phyloP scores from a whole-genome alignment of 2,329 filamentous ascomycete species.

The Thermomyces lanuginosus region DNA sequence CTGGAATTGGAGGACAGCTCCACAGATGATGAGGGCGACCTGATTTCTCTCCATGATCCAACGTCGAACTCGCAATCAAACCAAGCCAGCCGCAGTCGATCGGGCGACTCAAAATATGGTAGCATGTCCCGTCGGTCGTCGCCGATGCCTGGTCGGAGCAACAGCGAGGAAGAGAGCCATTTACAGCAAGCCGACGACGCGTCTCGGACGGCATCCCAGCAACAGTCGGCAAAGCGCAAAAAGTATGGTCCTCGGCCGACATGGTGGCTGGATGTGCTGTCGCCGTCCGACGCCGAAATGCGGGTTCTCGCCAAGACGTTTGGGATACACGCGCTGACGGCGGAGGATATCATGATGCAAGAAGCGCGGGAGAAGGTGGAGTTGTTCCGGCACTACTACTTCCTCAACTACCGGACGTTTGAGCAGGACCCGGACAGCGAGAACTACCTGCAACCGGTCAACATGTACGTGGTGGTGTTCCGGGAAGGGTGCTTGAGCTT shows the following conservation, averaged over 20 bases:
- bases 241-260: constrained; percentile 69
- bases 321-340: constrained; percentile 85
- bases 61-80: constrained; percentile 2
- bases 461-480: constrained; percentile 96
- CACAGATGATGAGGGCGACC: constrained; percentile 38
- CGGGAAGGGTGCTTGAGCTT: constrained; percentile 89
- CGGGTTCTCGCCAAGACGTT: constrained; percentile 82
- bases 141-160: constrained; percentile 3
- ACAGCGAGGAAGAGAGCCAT: too few species aligned
- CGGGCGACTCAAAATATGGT: too few species aligned
- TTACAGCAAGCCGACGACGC: too few species aligned
- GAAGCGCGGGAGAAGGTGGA: constrained; percentile 97
- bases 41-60: constrained; percentile 5
- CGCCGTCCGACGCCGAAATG: constrained; percentile 89
- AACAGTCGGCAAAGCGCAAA: constrained; percentile 27
- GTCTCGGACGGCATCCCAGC: too few species aligned
- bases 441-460: constrained; percentile 84
- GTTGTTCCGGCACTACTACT: constrained; percentile 93
- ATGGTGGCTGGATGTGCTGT: constrained; percentile 91
- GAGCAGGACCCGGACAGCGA: constrained; percentile 84
- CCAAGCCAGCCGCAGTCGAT: too few species aligned
- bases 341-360: constrained; percentile 93
- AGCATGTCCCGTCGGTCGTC: too few species aligned
- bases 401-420: constrained; percentile 95
- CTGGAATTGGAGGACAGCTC: constrained; percentile 56